These are phyloP conservation scores for Cucurbitaria berberidis DNA, from an alignment of 2,329 filamentous ascomycete species.

Conservation along the genomic window DNA sequence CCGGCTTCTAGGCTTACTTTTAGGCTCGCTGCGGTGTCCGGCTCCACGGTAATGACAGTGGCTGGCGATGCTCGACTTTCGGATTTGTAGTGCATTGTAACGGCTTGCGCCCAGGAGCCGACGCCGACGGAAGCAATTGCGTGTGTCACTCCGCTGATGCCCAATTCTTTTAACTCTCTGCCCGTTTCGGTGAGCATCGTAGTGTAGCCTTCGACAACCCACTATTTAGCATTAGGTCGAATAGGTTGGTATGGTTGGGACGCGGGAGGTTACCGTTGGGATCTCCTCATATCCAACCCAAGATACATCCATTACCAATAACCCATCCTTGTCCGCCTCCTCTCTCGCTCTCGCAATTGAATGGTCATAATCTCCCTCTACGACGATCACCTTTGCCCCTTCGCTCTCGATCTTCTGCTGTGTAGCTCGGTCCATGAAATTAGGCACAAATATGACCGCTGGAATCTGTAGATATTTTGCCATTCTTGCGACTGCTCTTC, in stretches of 20 bases:
- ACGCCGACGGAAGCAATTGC: slow-evolving; percentile 73
- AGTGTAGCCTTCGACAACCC: slow-evolving; percentile 79
- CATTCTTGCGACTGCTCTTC: slow-evolving; percentile 74
- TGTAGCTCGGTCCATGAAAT: slow-evolving; percentile 62
- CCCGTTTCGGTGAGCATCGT: slow-evolving; percentile 75
- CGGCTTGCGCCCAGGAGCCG: slow-evolving; percentile 74
- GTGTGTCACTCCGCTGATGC: slow-evolving; percentile 51
- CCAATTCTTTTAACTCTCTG: slow-evolving; percentile 58
- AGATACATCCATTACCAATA: slow-evolving; percentile 73
- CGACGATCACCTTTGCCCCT: slow-evolving; percentile 64
- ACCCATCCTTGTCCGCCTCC: slow-evolving; percentile 50
- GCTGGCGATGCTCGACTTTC: slow-evolving; percentile 35
- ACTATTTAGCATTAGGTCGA: slow-evolving; percentile 49
- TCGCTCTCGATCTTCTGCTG: slow-evolving; percentile 64
- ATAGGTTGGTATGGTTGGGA: not conserved
- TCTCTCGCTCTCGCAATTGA: slow-evolving; percentile 60
- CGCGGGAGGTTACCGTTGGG: slow-evolving; percentile 56
- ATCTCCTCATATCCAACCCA: slow-evolving; percentile 71
- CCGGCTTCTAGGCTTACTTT: slow-evolving; percentile 58
- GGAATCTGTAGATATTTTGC: slow-evolving; percentile 63
- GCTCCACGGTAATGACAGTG: slow-evolving; percentile 71
- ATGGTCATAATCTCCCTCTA: slow-evolving; percentile 68
- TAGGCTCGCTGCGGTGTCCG: slow-evolving; percentile 68
- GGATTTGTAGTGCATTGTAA: slow-evolving; percentile 68
- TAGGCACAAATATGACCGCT: slow-evolving; percentile 68